Base-by-base conservation (phyloP, 345 rosid genomes). In the Brassica carinata region DNA sequence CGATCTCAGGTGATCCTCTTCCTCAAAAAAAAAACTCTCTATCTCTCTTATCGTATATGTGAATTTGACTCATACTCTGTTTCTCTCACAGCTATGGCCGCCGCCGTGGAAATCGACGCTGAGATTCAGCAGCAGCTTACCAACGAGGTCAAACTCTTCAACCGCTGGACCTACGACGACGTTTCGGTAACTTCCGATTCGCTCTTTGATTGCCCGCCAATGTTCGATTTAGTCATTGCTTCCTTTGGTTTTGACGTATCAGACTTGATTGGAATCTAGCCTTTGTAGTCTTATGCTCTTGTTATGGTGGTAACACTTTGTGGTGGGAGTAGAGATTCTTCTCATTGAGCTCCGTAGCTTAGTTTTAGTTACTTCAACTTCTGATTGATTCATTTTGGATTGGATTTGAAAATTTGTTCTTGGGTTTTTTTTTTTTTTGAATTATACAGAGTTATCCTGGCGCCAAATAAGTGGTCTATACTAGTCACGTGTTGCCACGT, bases 81-180 rank as follows among this genome's bases (percentile, higher is more conserved):
- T 15, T 11, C 30, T 67, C 57, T 67, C 7, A 5, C 67, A 79
- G 85, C 36, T 29, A 83, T 83, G 86, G 88, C 81, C 8, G 0
- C 81, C 57, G 78, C 74, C 5, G 80, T 43, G 14, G 82, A 64
- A 72, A 36, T 69, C 36, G 80, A 65, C 70, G 78, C 79, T 0
- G 84, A 77, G 71, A 72, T 71, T 4, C 82, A 79, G 70, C 69
- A 69, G 70, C 79, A 73, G 81, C 84, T 80, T 31, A 84, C 80
- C 77, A 72, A 71, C 57, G 94, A 88, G 14, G 94, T 91, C 77
- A 91, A 90, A 86, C 91, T 91, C 67, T 91, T 91, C 86, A 87
- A 88, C 59, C 94, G 89, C n/a, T 91, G 97, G 94, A 70, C 85
- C 51, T 91, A 84, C 34, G 97, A 91, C 2, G 94, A 90, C 9